These are phyloP conservation scores for Coniochaeta sp. DNA, from an alignment of 2,329 filamentous ascomycete species.

Conservation along the genomic window DNA sequence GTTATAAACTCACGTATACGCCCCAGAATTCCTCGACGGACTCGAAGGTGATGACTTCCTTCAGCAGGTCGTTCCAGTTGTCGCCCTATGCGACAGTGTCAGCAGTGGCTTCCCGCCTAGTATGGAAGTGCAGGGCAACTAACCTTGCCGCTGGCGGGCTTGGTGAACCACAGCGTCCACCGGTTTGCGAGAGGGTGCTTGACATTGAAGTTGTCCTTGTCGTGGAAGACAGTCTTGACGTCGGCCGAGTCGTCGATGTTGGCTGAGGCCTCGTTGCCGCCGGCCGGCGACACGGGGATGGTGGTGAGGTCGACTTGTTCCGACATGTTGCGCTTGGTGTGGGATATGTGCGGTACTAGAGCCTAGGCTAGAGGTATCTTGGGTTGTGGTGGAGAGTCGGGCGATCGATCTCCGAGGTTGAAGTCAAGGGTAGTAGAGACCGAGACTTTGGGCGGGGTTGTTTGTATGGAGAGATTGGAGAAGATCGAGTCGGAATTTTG, in stretches of 20 bases:
- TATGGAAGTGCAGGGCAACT: constrained; percentile 14
- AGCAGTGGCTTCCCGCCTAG: not conserved
- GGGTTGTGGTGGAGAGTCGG: not conserved
- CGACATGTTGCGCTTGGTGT: constrained; percentile 26
- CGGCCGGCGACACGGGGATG: constrained; percentile 59
- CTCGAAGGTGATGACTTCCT: constrained; percentile 98
- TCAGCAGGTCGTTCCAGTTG: constrained; percentile 97
- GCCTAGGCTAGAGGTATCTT: not conserved
- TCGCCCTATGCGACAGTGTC: constrained; percentile 61
- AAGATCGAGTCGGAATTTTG: not conserved
- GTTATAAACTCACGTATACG: constrained; percentile 69
- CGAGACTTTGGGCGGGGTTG: not conserved
- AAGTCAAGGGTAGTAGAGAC: not conserved
- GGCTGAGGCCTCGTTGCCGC: constrained; percentile 48
- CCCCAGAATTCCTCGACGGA: constrained; percentile 99
- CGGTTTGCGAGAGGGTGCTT: constrained; percentile 97
- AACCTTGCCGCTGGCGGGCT: constrained; percentile 93
- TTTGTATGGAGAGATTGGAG: not conserved
- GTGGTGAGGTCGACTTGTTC: constrained; percentile 61
- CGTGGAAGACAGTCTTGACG: constrained; percentile 81
- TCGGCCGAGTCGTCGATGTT: constrained; percentile 37
- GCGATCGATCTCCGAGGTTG: not conserved
- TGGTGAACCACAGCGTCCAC: constrained; percentile 99
- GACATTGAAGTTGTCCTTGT: constrained; percentile 98
- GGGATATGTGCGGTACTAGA: constrained; percentile 1